A percentile compares a stretch with the other conserved stretches of the same genome.
Conservation (phyloP, 2,329 filamentous ascomycete genomes). For the Fusarium sp. region DNA sequence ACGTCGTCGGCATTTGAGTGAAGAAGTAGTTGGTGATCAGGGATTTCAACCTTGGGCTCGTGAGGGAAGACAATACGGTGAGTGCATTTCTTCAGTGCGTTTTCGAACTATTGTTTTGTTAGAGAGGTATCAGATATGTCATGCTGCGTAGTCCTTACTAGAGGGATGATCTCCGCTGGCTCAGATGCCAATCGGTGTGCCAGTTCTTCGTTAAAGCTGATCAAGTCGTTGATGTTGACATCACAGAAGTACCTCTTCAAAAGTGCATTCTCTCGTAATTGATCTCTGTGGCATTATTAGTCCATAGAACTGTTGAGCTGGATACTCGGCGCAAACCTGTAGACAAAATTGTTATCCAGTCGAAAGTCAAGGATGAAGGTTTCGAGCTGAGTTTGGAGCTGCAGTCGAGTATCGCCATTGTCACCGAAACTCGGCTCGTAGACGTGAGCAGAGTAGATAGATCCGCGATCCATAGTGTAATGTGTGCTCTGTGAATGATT, state of each 20-base stretch:
- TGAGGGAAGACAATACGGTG: constrained; percentile 92
- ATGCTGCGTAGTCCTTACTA: constrained; percentile 66
- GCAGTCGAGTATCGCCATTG: constrained; percentile 74
- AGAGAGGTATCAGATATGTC: constrained; percentile 7
- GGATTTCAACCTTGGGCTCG: constrained; percentile 73
- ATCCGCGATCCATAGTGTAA: constrained; percentile 81
- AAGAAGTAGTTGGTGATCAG: constrained; percentile 92
- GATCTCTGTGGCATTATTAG: constrained; percentile 72
- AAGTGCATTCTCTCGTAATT: constrained; percentile 93
- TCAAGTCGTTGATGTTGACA: constrained; percentile 93
- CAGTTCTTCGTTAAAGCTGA: constrained; percentile 95
- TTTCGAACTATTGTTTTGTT: constrained; percentile 76
- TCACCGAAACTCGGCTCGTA: constrained; percentile 75
- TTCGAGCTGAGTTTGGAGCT: constrained; percentile 82
- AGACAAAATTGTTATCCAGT: constrained; percentile 93
- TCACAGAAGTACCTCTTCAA: constrained; percentile 96
- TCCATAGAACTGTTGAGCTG: neutral
- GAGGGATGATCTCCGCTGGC: constrained; percentile 89
- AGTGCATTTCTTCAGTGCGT: constrained; percentile 88
- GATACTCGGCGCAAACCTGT: constrained; percentile 70
- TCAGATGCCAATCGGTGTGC: constrained; percentile 90
- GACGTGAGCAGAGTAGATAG: constrained; percentile 86
- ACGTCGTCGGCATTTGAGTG: constrained; percentile 92
- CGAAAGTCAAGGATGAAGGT: constrained; percentile 95
- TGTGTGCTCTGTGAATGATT: constrained; percentile 13